Conservation (phyloP, 306 rosid genomes). For the Mimosa pudica region DNA sequence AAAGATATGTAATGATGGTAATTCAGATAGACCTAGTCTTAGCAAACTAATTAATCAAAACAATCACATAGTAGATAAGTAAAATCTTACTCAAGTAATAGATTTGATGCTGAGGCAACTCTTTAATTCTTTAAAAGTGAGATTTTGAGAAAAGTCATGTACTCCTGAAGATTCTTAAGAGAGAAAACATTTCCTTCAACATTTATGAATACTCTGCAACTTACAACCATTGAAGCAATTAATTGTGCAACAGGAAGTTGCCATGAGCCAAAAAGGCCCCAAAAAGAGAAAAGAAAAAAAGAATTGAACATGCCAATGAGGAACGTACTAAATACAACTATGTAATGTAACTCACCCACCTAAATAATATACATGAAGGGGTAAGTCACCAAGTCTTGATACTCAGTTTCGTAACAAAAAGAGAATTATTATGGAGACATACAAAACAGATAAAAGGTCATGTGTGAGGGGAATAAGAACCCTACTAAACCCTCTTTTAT, state of each 20-base stretch:
- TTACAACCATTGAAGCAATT: conserved; percentile 1
- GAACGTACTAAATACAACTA: conserved; percentile 7
- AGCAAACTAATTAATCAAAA: background rate
- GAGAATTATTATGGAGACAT: conserved; percentile 30
- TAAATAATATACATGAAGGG: conserved; percentile 48
- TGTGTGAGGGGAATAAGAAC: conserved; percentile 39
- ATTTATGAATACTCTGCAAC: background rate
- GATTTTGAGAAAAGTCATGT: background rate
- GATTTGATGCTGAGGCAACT: background rate
- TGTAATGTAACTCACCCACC: conserved; percentile 42
- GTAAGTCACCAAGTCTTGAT: conserved; percentile 22
- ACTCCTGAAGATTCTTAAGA: conserved; percentile 15
- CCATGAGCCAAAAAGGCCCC: conserved; percentile 29
- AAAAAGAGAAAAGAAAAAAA: background rate
- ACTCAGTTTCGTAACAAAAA: conserved; percentile 28
- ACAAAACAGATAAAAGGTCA: conserved; percentile 33
- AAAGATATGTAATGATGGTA: background rate
- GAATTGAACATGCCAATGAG: conserved; percentile 20
- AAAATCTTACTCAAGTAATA: no score
- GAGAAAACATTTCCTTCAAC: conserved; percentile 33
- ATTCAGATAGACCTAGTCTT: background rate
- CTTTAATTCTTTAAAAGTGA: background rate
- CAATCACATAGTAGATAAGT: background rate
- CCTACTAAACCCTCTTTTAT: conserved; percentile 32
- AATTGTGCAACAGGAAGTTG: conserved; percentile 32